phyloP scores from a whole-genome alignment of 2,329 filamentous ascomycete species.

The Fusarium pilosicola region DNA sequence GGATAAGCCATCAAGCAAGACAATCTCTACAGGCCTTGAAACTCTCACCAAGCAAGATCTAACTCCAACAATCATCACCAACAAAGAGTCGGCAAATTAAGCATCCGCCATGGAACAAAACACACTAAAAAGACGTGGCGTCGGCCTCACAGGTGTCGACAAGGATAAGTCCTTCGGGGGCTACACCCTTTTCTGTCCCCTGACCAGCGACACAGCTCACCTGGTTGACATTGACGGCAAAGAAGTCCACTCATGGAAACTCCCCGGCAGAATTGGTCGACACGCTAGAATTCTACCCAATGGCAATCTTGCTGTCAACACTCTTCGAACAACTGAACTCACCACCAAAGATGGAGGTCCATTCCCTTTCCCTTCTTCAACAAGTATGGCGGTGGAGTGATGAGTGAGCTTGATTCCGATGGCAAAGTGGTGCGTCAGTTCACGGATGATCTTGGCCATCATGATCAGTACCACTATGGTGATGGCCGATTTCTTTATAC shows the following conservation, averaged over 20 bases:
- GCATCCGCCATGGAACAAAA: conserved; percentile 42
- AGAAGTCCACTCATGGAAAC: conserved; percentile 45
- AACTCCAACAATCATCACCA: too few relatives aligned
- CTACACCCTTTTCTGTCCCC: conserved; percentile 46
- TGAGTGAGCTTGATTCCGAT: conserved; percentile 43
- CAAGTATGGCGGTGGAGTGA: conserved; percentile 46
- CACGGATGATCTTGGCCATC: conserved; percentile 41
- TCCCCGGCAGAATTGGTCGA: conserved; percentile 43
- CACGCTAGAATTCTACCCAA: conserved; percentile 44
- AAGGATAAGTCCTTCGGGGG: conserved; percentile 40
- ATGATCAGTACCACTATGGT: conserved; percentile 46
- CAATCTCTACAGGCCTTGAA: not conserved
- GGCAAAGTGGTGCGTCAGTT: conserved; percentile 44
- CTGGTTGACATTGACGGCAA: conserved; percentile 45
- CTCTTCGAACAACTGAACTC: conserved; percentile 28
- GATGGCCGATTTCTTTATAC: conserved; percentile 44
- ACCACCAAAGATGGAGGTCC: conserved; percentile 35
- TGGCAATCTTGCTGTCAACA: conserved; percentile 47
- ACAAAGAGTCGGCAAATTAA: too few relatives aligned
- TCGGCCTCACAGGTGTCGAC: conserved; percentile 45
- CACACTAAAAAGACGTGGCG: conserved; percentile 43
- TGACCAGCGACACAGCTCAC: conserved; percentile 42
- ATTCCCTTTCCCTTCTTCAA: conserved; percentile 45
- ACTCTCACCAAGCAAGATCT: not conserved
- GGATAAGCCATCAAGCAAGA: not conserved